Base-by-base conservation (phyloP, 768 basidiomycete species). In the Suillus bovinus region DNA sequence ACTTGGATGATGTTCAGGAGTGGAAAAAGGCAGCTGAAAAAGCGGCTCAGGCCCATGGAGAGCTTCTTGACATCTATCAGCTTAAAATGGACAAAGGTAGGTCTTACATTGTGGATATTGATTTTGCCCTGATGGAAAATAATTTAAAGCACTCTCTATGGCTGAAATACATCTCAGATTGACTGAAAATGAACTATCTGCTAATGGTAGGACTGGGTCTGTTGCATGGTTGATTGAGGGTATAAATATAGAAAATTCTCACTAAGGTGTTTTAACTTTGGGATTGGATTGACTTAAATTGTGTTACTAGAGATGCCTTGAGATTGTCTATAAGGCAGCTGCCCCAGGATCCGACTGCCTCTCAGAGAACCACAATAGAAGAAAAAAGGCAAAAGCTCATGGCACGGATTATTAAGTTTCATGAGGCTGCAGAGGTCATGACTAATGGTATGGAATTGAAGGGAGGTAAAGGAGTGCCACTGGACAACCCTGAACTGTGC, bases 11-110 rank as follows among this genome's bases (percentile, higher is more conserved):
- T 31, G 22, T 62, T 5, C n/a, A 24, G 29, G 13, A 58, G 13
- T 62, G 61, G 55, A 31, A 31, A 5, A 22, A 27, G 27, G 56
- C 24, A 20, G 61, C 33, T 5, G 11, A 27, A 47, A n/a, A 9
- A 14, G 61, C 56, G 5, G 17, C 42, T 24, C 22, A 20, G 17
- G 29, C 58, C 5, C 2, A 46, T 3, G 56, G 56, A 2, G 44
- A 50, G 0, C 42, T 34, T 17, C 44, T 62, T 5, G 55, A 62
- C 27, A 56, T 58, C 27, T 57, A 62, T 44, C 31, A 27, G 39
- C 56, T 58, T 20, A 24, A 27, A 58, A 58, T 62, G 8, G 56
- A 57, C 14, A 62, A 57, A 57, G 61, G 55, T 62, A 33, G n/a
- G 31, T n/a, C n/a, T n/a, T n/a, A n/a, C n/a, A n/a, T n/a, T n/a